Conservation (phyloP, 2,329 filamentous ascomycete genomes). For the Fusarium lyarnte region DNA sequence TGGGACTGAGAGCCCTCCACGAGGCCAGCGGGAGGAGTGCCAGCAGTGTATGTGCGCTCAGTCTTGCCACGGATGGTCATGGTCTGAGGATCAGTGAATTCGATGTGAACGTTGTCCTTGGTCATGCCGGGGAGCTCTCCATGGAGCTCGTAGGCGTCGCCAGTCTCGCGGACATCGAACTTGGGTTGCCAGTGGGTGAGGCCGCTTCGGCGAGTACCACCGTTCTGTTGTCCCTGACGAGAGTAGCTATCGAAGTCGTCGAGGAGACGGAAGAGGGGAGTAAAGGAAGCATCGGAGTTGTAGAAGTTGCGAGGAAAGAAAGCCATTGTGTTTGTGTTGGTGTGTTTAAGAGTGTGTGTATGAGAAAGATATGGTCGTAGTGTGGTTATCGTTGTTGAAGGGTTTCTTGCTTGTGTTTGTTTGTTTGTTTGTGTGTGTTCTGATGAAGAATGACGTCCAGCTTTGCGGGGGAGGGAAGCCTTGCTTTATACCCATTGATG, state of each 20-base stretch:
- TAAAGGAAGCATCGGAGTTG: slow-evolving; percentile 62
- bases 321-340: slow-evolving; percentile 61
- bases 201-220: slow-evolving; percentile 36
- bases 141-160: slow-evolving; percentile 76
- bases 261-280: slow-evolving; percentile 70
- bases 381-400: slow-evolving; percentile 17
- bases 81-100: slow-evolving; percentile 81
- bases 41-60: slow-evolving; percentile 70
- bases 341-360: slow-evolving; percentile 32
- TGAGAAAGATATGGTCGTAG: slow-evolving; percentile 38
- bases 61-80: slow-evolving; percentile 75
- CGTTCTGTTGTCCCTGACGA: slow-evolving; percentile 46
- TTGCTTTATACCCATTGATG: slow-evolving; percentile 46
- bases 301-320: slow-evolving; percentile 66
- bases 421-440: slow-evolving; percentile 39
- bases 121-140: slow-evolving; percentile 81
- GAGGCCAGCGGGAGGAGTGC: slow-evolving; percentile 58
- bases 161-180: slow-evolving; percentile 80
- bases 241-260: slow-evolving; percentile 70
- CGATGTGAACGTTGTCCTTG: slow-evolving; percentile 78
- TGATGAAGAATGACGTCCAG: slow-evolving; percentile 40
- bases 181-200: slow-evolving; percentile 74
- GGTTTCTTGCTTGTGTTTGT: slow-evolving; percentile 34
- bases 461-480: slow-evolving; percentile 12
- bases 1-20: slow-evolving; percentile 55